Evolutionary conservation across 1,284 basidiomycete species (phyloP).

Genomic region (Sutorius eximius): DNA sequence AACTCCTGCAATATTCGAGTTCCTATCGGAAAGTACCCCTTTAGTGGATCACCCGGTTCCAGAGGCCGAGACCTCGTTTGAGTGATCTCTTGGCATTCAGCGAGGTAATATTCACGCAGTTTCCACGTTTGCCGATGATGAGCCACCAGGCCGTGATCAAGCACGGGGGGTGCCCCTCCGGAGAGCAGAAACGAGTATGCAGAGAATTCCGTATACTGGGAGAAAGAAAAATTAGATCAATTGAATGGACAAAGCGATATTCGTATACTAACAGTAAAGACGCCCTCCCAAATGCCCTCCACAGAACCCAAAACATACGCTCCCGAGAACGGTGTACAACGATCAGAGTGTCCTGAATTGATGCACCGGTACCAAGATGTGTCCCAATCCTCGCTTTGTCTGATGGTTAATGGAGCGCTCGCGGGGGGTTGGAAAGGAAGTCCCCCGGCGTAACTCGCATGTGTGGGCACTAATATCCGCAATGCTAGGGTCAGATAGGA

Average conservation of each 20-base stretch:
- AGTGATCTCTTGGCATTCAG: conserved; percentile 27
- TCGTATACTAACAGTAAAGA: conserved; percentile 57
- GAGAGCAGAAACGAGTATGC: conserved; percentile 63
- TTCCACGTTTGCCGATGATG: conserved; percentile 78
- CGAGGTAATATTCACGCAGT: conserved; percentile 66
- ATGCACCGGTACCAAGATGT: conserved; percentile 61
- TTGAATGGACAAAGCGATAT: not conserved
- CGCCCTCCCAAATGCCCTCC: conserved; percentile 75
- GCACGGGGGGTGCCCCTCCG: conserved; percentile 55
- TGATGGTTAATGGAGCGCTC: conserved; percentile 21
- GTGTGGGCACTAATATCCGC: conserved; percentile 34
- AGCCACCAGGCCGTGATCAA: conserved; percentile 59
- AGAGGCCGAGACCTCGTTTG: conserved; percentile 12
- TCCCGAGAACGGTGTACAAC: conserved; percentile 37
- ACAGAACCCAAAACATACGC: conserved; percentile 63
- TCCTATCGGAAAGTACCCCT: conserved; percentile 27
- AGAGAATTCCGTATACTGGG: conserved; percentile 72
- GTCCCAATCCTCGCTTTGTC: conserved; percentile 49
- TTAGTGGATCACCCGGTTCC: conserved; percentile 39
- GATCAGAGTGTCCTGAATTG: conserved; percentile 37
- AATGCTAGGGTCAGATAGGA: conserved; percentile 60
- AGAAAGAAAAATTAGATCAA: not conserved
- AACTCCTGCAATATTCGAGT: conserved; percentile 21
- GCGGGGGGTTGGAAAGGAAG: conserved; percentile 38
- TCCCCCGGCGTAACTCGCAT: conserved; percentile 36